phyloP scores from a whole-genome alignment of 2,329 filamentous ascomycete genomes.

The Monilinia fructicola region DNA sequence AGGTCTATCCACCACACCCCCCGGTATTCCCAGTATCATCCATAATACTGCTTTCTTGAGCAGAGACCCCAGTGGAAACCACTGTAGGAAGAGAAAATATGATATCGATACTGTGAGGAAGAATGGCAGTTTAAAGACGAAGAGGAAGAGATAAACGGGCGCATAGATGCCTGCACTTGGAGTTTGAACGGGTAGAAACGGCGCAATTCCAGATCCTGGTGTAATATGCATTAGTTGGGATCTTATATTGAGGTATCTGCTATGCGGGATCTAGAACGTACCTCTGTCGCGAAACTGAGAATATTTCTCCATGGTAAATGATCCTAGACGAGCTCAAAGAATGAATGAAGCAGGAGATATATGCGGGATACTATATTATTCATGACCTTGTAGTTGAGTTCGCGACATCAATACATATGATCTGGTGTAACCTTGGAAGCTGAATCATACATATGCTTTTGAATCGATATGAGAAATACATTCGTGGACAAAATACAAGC shows the following conservation, averaged over 20 bases:
- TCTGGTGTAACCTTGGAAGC: background rate
- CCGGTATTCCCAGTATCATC: constrained; percentile 82
- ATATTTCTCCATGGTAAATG: constrained; percentile 66
- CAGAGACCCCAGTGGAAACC: constrained; percentile 68
- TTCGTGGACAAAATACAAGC: constrained; percentile 6
- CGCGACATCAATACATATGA: background rate
- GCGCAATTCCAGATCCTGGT: constrained; percentile 89
- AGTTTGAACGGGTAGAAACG: constrained; percentile 81
- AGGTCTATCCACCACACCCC: constrained; percentile 97
- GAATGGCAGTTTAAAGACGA: constrained; percentile 76
- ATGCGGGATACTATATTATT: constrained; percentile 14
- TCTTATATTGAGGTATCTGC: background rate
- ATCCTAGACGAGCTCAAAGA: background rate
- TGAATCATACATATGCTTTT: background rate
- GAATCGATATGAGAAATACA: background rate
- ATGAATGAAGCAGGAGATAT: background rate
- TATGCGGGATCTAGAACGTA: constrained; percentile 40
- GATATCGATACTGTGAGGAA: constrained; percentile 65
- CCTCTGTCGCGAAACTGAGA: constrained; percentile 74
- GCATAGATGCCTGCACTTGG: constrained; percentile 62
- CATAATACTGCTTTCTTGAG: constrained; percentile 83
- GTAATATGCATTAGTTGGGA: constrained; percentile 32
- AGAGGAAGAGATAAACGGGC: constrained; percentile 68
- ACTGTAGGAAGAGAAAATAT: constrained; percentile 82
- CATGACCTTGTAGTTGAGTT: constrained; percentile 14